A percentile compares a stretch with the other conserved stretches of the same genome.
Conservation (phyloP, 345 rosid genomes). For the Euphorbia lathyris region DNA sequence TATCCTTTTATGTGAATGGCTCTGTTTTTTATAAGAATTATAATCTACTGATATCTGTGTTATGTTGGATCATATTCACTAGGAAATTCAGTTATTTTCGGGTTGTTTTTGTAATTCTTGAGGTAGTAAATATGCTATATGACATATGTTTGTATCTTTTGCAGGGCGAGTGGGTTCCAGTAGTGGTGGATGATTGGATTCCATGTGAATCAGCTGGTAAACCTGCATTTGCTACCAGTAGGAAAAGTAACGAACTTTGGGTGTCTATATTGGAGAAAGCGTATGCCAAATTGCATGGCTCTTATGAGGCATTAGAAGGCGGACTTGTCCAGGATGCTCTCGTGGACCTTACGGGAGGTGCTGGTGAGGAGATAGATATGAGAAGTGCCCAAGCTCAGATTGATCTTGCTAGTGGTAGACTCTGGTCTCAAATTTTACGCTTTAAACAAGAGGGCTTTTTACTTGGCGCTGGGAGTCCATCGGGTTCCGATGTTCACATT, state of each 20-base stretch:
- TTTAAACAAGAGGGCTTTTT: constrained; percentile 98
- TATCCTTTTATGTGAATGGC: neutral
- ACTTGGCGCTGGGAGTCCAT: constrained; percentile 99
- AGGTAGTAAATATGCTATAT: constrained; percentile 12
- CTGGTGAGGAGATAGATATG: constrained; percentile 99
- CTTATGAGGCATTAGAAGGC: constrained; percentile 98
- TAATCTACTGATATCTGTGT: too few relatives aligned
- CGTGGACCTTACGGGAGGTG: constrained; percentile 99
- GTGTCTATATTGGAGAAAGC: constrained; percentile 97
- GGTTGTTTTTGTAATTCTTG: neutral
- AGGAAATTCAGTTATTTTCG: neutral
- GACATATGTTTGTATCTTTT: constrained; percentile 14
- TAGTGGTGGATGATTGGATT: constrained; percentile 99
- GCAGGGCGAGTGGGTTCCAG: constrained; percentile 99
- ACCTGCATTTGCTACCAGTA: constrained; percentile 99
- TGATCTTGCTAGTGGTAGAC: constrained; percentile 98
- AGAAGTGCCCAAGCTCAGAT: constrained; percentile 98
- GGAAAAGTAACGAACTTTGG: constrained; percentile 89
- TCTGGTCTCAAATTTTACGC: constrained; percentile 97
- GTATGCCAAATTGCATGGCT: constrained; percentile 97
- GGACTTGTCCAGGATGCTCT: constrained; percentile 99
- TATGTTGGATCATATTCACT: neutral
- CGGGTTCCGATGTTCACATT: constrained; percentile 97
- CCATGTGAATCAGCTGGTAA: constrained; percentile 95
- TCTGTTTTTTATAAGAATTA: too few relatives aligned